These are phyloP conservation scores for Zelopaecilomyces penicillatus DNA, from an alignment of 2,329 filamentous ascomycete genomes.

Conservation along the genomic window DNA sequence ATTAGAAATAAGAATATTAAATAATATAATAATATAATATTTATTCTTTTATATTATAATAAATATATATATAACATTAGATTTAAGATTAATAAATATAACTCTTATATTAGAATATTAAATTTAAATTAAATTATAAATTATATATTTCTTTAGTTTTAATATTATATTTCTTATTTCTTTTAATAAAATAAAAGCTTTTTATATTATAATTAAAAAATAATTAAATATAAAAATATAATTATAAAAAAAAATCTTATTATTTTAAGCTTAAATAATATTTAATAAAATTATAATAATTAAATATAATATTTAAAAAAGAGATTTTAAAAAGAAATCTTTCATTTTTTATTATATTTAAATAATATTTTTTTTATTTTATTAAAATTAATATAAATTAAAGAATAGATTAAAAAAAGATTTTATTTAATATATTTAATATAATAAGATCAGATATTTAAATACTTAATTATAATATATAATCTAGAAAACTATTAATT, in stretches of 20 bases:
- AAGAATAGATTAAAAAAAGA: too few species aligned
- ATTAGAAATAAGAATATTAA: not conserved
- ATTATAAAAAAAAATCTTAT: not conserved
- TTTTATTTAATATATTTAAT: not conserved
- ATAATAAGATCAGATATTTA: too few species aligned
- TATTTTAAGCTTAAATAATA: not conserved
- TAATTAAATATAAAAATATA: not conserved
- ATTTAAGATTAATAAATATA: not conserved
- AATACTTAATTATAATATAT: too few species aligned
- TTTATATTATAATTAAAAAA: not conserved
- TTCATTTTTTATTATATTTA: not conserved
- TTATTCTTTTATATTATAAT: not conserved
- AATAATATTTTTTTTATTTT: not conserved
- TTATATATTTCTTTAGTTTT: too few species aligned
- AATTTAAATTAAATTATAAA: not conserved
- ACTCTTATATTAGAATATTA: not conserved
- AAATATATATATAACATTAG: not conserved
- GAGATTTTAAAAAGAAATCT: not conserved
- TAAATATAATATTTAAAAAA: not conserved
- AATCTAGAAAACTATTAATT: too few species aligned
- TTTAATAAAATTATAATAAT: not conserved
- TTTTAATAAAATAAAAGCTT: not conserved
- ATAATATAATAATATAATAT: not conserved
- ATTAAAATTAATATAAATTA: not conserved
- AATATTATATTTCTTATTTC: too few species aligned